Conservation (phyloP, 495 filamentous ascomycete species). For the Extremus antarcticus region DNA sequence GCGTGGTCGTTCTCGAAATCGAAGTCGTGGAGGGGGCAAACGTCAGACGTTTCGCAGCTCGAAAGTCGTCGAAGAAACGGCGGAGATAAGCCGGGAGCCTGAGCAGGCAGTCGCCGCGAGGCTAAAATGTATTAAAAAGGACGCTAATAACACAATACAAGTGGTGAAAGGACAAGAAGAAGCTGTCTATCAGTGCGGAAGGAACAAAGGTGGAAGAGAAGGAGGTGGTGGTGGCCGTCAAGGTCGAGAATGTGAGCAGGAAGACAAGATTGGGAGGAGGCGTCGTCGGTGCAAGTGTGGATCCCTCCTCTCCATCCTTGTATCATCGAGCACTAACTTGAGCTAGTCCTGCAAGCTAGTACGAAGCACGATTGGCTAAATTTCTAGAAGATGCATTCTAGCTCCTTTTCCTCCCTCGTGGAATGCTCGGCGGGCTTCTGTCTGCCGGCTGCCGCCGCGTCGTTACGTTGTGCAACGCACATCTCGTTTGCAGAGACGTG, state of each 20-base stretch:
- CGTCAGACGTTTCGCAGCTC: neutral
- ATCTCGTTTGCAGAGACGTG: neutral
- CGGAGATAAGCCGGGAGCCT: neutral
- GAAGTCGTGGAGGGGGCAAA: neutral
- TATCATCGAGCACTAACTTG: no score
- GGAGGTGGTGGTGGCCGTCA: neutral
- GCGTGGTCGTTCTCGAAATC: neutral
- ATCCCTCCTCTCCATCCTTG: no score
- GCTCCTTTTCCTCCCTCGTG: neutral
- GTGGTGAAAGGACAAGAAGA: neutral
- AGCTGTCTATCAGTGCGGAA: neutral
- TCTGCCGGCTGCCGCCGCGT: neutral
- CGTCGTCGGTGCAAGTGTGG: neutral
- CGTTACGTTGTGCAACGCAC: neutral
- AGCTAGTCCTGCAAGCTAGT: no score
- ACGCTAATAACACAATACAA: slow-evolving; percentile 1
- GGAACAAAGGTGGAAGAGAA: neutral
- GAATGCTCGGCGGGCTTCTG: neutral
- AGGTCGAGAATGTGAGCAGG: neutral
- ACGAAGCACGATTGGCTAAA: no score
- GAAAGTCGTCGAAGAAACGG: neutral
- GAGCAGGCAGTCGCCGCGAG: slow-evolving; percentile 1
- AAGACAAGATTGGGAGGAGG: neutral
- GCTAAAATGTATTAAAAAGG: slow-evolving; percentile 1
- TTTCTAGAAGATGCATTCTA: no score